Base-by-base conservation (phyloP, 2,329 filamentous ascomycete species). In the Sclerotinia minor region DNA sequence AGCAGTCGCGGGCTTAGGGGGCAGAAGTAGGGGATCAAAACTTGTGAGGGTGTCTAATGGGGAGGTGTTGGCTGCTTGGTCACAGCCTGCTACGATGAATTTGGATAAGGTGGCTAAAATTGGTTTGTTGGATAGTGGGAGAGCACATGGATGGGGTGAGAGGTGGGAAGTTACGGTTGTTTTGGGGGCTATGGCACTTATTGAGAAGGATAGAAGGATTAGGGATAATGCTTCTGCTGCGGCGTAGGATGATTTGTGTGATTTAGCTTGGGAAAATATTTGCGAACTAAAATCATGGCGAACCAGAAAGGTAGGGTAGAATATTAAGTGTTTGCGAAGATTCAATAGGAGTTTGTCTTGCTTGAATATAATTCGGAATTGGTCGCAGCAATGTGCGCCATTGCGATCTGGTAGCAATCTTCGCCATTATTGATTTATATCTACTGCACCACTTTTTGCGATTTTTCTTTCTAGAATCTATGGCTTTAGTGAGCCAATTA, bases 131-230 rank as follows among this genome's bases (percentile, higher is more conserved):
- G 64, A 67, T 15, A 61, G 64, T 38, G 47, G 32, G 45, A 61
- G 59, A 8, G 15, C 13, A 4, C 26, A 50, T 49, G 55, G 64
- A 2, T 61, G 57, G 54, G 64, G 64, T 26, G 64, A 67, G 13
- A 67, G 64, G 26, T 67, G 64, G 64, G 64, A 67, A 7, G 45
- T 61, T 45, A 67, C 64, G 4, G 54, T 44, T 24, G 64, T 61
- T 32, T n/a, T 67, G 13, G 24, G n/a, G 17, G 55, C 64, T 4
- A 15, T 67, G 29, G 64, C 64, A 24, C 49, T 67, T 38, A n/a
- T 67, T 11, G 55, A 61, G 9, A 61, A 35, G 7, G 45, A 67
- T 11, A 38, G 54, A 45, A 45, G 17, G 19, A 17, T 32, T 21
- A 60, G 54, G 1, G 13, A n/a, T 2, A 45, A 32, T 52, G 54